These are phyloP conservation scores for Verticillium alfalfae DNA, from an alignment of 2,329 filamentous ascomycete genomes.

Conservation along the genomic window DNA sequence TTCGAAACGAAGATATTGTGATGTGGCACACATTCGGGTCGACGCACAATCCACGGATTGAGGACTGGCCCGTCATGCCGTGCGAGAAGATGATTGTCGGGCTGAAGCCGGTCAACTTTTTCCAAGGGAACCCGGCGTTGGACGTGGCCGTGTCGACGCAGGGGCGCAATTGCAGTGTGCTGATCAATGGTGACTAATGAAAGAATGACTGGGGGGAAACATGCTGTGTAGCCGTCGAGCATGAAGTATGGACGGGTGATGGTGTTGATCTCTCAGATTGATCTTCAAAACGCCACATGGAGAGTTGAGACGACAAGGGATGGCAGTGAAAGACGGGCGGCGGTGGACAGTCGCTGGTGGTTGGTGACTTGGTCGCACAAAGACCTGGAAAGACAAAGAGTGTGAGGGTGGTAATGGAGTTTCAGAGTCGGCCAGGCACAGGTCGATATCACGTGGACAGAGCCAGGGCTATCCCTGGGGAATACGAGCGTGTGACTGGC, in stretches of 20 bases:
- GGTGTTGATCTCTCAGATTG: too few species aligned
- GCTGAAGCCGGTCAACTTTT: slow-evolving; percentile 50
- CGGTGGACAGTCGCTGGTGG: too few species aligned
- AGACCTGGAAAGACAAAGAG: neutral
- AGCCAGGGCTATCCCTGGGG: neutral
- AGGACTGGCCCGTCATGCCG: slow-evolving; percentile 68
- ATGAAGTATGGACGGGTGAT: too few species aligned
- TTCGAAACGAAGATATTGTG: slow-evolving; percentile 45
- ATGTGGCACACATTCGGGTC: slow-evolving; percentile 55
- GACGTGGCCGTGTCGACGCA: slow-evolving; percentile 39
- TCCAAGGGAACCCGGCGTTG: slow-evolving; percentile 41
- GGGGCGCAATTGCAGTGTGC: slow-evolving; percentile 25
- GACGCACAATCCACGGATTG: slow-evolving; percentile 59
- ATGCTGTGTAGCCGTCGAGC: neutral
- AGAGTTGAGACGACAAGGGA: too few species aligned
- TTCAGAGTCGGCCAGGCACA: too few species aligned
- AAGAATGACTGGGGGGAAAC: too few species aligned
- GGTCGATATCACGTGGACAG: neutral
- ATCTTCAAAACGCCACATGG: too few species aligned
- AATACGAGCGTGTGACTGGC: neutral
- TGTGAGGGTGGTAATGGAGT: neutral
- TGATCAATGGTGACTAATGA: slow-evolving; percentile 3
- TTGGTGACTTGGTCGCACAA: too few species aligned
- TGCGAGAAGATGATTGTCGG: slow-evolving; percentile 47
- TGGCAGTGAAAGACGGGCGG: too few species aligned